Evolutionary conservation across 176 grass and related monocot species (phyloP), one percentile per base, ranked within the genome.

Genomic region (Elaeis guineensis): DNA sequence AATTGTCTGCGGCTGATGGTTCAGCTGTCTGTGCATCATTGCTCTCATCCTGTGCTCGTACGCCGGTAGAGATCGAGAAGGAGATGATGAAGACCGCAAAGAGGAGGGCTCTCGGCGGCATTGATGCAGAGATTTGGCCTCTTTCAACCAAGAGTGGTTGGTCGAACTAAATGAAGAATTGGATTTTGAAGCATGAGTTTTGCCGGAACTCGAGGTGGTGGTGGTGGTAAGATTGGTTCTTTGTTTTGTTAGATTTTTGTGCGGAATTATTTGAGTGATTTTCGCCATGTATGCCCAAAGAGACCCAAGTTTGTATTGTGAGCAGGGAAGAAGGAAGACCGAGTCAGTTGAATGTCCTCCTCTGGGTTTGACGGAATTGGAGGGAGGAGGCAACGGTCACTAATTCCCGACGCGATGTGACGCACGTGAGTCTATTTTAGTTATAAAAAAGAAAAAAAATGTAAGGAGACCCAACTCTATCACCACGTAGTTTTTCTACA

Each of bases 151-250:
- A 3, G 49, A 17, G 28, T 67, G 69, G 50, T 59, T 25, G 30
- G 26, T 54, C 6, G 51, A 0, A 48, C 18, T 50, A 20, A 21
- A 59, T 50, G 74, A 52, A 25, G 35, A 51, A 19, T 24, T 59
- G 16, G 12, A n/a, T 28, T 6, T 23, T 51, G 39, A 25, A 4
- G 28, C 35, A 44, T 44, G 0, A 28, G 29, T 6, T 55, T 18
- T 28, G 17, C 30, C 73, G 83, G 77, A 53, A 73, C 67, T 82
- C 54, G 30, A 29, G 28, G 28, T 29, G 28, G 28, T 30, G 28
- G 28, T 25, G 44, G 64, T 76, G 80, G 80, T 69, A 72, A 75
- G 81, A 84, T 80, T 89, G 79, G 75, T 60, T 66, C 67, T 61
- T 56, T 56, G 54, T 56, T 56, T 56, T 21, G 54, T 21, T 20